A percentile compares a stretch with the other conserved stretches of the same genome.
These are phyloP conservation scores for Chaetomiaceae sp. DNA, from an alignment of 2,329 filamentous ascomycete genomes.

Conservation along the genomic window DNA sequence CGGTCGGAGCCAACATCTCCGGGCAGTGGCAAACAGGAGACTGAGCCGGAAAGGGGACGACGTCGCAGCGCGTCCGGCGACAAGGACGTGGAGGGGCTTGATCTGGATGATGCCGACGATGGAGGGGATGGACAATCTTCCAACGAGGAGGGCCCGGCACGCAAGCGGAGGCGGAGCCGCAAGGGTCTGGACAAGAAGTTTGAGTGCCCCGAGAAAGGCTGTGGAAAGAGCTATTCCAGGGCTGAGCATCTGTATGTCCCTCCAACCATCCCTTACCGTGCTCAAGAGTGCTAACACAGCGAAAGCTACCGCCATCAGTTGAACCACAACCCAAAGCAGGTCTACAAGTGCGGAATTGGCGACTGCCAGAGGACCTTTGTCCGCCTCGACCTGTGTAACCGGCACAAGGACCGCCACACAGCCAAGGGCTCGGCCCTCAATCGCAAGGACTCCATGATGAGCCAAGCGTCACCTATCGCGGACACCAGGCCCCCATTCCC, in stretches of 20 bases:
- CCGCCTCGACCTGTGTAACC: conserved; percentile 84
- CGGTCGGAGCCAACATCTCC: conserved; percentile 40
- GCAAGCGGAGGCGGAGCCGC: conserved; percentile 65
- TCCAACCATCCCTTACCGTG: background rate
- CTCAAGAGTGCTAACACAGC: conserved; percentile 26
- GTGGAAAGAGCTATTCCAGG: conserved; percentile 92
- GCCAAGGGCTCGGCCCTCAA: conserved; percentile 73
- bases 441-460: conserved; percentile 65
- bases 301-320: conserved; percentile 79
- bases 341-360: conserved; percentile 88
- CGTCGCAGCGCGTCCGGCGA: conserved; percentile 41
- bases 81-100: conserved; percentile 37
- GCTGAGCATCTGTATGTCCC: conserved; percentile 82
- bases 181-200: conserved; percentile 79
- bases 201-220: conserved; percentile 78
- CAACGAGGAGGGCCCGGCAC: conserved; percentile 49
- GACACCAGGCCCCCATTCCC: conserved; percentile 40
- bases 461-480: conserved; percentile 43
- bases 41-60: conserved; percentile 37
- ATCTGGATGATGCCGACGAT: conserved; percentile 38
- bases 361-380: conserved; percentile 90
- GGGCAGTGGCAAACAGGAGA: conserved; percentile 39
- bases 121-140: conserved; percentile 44
- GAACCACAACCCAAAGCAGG: conserved; percentile 93
- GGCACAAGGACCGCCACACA: conserved; percentile 75